Conservation (phyloP, 2,329 filamentous ascomycete species). For the Hypomyces perniciosus region DNA sequence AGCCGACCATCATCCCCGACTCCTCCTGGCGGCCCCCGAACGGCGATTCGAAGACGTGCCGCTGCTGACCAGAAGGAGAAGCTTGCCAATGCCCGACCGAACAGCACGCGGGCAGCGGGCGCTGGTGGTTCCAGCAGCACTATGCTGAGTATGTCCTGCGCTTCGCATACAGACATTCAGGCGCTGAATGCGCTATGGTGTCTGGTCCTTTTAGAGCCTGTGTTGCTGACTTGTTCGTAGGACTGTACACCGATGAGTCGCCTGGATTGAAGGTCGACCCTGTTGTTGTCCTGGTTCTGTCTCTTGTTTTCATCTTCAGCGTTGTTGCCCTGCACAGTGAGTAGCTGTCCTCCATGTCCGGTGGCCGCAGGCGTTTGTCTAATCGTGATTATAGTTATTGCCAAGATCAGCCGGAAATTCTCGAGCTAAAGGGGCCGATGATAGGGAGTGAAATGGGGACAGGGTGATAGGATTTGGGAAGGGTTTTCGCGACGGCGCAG, state of each 20-base stretch:
- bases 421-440: slow-evolving; percentile 46
- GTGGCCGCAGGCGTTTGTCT: slow-evolving; percentile 11
- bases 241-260: slow-evolving; percentile 96
- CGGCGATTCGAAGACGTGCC: slow-evolving; percentile 89
- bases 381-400: slow-evolving; percentile 63
- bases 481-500: slow-evolving; percentile 8
- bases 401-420: slow-evolving; percentile 90
- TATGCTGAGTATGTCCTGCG: slow-evolving; percentile 75
- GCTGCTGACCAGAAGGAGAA: slow-evolving; percentile 97
- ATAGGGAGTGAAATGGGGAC: background rate
- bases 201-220: background rate
- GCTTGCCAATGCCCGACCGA: slow-evolving; percentile 86
- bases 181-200: background rate
- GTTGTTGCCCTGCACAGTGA: slow-evolving; percentile 95
- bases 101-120: slow-evolving; percentile 86
- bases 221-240: slow-evolving; percentile 33
- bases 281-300: slow-evolving; percentile 92
- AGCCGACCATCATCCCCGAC: slow-evolving; percentile 79
- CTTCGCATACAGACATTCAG: background rate
- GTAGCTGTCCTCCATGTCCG: slow-evolving; percentile 28
- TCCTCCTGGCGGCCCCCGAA: slow-evolving; percentile 88
- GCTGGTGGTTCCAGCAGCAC: slow-evolving; percentile 95
- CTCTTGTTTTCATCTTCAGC: slow-evolving; percentile 97
- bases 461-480: slow-evolving; percentile 1
- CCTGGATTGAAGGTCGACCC: slow-evolving; percentile 97